Evolutionary conservation across 2,329 filamentous ascomycete species (phyloP), one percentile per base, ranked within the genome.

Genomic region (Aspergillus ochraceus): DNA sequence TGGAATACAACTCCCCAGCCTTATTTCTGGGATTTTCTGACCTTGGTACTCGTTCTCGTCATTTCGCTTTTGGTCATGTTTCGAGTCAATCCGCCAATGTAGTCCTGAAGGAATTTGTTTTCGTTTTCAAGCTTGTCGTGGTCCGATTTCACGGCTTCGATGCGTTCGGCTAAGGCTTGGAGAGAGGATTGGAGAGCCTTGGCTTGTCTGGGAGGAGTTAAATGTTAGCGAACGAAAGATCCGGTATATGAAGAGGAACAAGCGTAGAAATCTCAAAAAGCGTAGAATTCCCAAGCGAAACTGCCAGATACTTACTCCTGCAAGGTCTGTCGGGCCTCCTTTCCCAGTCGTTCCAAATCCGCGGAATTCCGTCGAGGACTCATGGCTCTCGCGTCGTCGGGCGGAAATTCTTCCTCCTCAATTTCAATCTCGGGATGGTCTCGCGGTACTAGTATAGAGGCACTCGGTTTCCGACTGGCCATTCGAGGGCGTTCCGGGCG

Each of bases 41-140:
- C 75, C 70, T 84, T 84, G 39, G 78, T 77, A 55, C 82, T 81
- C 57, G 79, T 79, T 39, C 81, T 77, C 3, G 81, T 77, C 54
- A 87, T 82, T 71, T 87, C 86, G 68, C 81, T 83, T 67, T 78
- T 80, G 57, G 78, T 78, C 79, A 82, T 80, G 57, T 85, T 87
- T 70, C 91, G 91, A 86, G 97, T 98, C 57, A 98, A 83, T 72
- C 97, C 94, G 65, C 94, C 94, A 70, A 98, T 98, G 75, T 98
- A 98, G 76, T 97, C 97, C 77, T 98, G 94, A 52, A 99, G 80
- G 72, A 98, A 97, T 71, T 92, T 94, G 83, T 99, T 99, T 76
- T 97, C 93, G 76, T 86, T 95, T 77, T 98, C 93, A 57, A 99
- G 87, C 78, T 97, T 97, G 79, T 97, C 92, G 73, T 99, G 93